These are phyloP conservation scores for Ascocoryne sarcoides DNA, from an alignment of 2,329 filamentous ascomycete species.

Conservation along the genomic window DNA sequence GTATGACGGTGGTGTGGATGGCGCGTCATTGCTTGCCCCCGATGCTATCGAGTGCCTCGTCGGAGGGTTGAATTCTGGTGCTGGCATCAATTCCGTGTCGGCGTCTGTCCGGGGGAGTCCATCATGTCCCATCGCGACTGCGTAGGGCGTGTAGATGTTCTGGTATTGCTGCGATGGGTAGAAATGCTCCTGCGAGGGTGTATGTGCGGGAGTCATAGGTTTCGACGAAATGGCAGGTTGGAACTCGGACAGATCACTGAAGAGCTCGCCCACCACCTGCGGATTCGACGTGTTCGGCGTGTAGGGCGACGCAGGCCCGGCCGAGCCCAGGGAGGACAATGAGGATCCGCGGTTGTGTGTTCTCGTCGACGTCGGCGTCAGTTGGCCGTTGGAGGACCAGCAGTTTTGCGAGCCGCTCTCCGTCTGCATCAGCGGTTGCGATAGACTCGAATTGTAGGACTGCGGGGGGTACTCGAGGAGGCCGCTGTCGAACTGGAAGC, in stretches of 20 bases:
- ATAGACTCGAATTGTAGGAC: constrained; percentile 8
- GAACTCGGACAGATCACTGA: constrained; percentile 33
- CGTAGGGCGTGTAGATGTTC: constrained; percentile 30
- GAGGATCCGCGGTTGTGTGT: constrained; percentile 52
- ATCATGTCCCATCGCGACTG: constrained; percentile 22
- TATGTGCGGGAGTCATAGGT: constrained; percentile 28
- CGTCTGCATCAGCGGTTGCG: constrained; percentile 26
- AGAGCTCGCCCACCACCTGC: constrained; percentile 42
- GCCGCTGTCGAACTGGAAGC: too few species aligned
- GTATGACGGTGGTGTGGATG: constrained; percentile 44
- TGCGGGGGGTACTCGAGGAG: too few species aligned
- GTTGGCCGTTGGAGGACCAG: constrained; percentile 27
- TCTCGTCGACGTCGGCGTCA: constrained; percentile 27
- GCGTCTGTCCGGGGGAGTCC: constrained; percentile 17
- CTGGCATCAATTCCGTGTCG: constrained; percentile 25
- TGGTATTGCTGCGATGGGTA: constrained; percentile 29
- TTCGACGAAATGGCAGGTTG: constrained; percentile 20
- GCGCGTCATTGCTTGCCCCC: constrained; percentile 54
- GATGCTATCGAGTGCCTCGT: constrained; percentile 42
- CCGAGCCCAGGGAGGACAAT: constrained; percentile 50
- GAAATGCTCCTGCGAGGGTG: constrained; percentile 26
- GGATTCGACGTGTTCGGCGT: constrained; percentile 47
- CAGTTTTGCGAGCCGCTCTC: constrained; percentile 21
- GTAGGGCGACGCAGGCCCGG: constrained; percentile 51
- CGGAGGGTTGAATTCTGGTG: constrained; percentile 22